A percentile compares a stretch with the other conserved stretches of the same genome.
Conservation (phyloP, 495 filamentous ascomycete species). For the Xylaria acuta region DNA sequence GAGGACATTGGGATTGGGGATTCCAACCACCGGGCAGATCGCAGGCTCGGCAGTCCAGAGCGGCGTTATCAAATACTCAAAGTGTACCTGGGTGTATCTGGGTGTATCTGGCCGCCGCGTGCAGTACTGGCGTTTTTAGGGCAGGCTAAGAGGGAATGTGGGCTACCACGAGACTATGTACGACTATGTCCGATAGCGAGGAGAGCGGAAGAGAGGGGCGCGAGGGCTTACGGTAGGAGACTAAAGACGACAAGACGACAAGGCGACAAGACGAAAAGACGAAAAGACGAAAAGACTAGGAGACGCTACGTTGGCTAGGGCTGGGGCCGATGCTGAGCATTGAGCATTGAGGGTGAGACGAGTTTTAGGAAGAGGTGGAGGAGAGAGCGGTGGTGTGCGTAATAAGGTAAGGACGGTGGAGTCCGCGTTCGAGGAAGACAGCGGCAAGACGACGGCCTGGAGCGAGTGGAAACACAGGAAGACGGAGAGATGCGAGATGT, state of each 20-base stretch:
- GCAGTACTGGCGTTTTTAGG: conserved; percentile 13
- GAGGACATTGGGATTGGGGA: conserved; percentile 14
- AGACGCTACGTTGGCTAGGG: conserved; percentile 16
- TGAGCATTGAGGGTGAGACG: conserved; percentile 14
- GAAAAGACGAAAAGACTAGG: neutral
- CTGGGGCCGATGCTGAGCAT: conserved; percentile 15
- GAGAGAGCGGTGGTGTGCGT: conserved; percentile 4
- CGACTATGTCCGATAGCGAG: conserved; percentile 1
- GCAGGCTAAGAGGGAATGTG: conserved; percentile 21
- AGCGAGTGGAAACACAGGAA: neutral
- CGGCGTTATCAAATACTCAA: conserved; percentile 6
- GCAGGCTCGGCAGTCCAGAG: conserved; percentile 1
- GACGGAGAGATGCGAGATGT: neutral
- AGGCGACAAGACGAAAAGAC: neutral
- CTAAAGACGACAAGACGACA: neutral
- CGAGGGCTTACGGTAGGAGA: neutral
- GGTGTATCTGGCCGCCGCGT: neutral
- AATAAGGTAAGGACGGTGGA: conserved; percentile 13
- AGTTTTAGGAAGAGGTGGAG: conserved; percentile 6
- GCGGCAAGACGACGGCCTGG: neutral
- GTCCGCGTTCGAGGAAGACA: neutral
- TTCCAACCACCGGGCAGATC: conserved; percentile 20
- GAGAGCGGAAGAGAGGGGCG: conserved; percentile 17
- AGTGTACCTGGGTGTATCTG: neutral
- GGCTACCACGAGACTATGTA: conserved; percentile 16